A percentile compares a stretch with the other conserved stretches of the same genome.
These are phyloP conservation scores for Kluyveromyces siamensis DNA, from an alignment of 805 yeast genomes.

Conservation along the genomic window DNA sequence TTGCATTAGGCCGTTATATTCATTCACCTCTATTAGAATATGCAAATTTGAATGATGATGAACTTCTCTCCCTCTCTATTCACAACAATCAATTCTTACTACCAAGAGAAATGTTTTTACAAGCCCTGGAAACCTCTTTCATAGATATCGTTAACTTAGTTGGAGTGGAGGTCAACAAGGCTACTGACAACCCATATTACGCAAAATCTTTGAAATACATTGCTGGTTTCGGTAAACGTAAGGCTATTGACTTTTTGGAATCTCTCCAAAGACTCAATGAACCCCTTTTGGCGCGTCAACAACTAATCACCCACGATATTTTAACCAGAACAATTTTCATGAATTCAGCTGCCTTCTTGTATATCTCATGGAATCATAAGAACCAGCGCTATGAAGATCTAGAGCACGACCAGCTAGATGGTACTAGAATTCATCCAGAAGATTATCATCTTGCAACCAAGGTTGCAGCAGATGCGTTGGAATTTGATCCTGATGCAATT, in stretches of 20 bases:
- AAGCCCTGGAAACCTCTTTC: slow-evolving; percentile 68
- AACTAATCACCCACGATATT: slow-evolving; percentile 71
- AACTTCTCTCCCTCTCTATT: slow-evolving; percentile 57
- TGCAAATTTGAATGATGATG: slow-evolving; percentile 61
- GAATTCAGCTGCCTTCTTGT: slow-evolving; percentile 86
- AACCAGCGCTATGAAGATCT: slow-evolving; percentile 36
- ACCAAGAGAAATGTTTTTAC: slow-evolving; percentile 50
- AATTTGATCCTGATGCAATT: slow-evolving; percentile 88
- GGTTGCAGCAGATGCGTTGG: slow-evolving; percentile 97
- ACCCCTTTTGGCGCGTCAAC: slow-evolving; percentile 67
- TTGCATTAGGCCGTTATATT: slow-evolving; percentile 82
- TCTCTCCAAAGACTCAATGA: slow-evolving; percentile 53
- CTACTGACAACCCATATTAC: slow-evolving; percentile 59
- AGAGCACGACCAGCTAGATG: slow-evolving; percentile 78
- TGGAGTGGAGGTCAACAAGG: slow-evolving; percentile 90
- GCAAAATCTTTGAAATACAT: slow-evolving; percentile 69
- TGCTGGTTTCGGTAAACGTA: slow-evolving; percentile 93
- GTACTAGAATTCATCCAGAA: slow-evolving; percentile 95
- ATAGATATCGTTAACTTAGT: slow-evolving; percentile 87
- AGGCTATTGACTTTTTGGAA: slow-evolving; percentile 78
- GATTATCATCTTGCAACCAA: slow-evolving; percentile 93
- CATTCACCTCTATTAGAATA: slow-evolving; percentile 93
- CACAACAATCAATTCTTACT: slow-evolving; percentile 67
- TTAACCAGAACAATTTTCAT: slow-evolving; percentile 75
- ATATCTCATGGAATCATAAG: slow-evolving; percentile 55